Percentiles rank a stretch among this genome's conserved stretches.
phyloP scores from a whole-genome alignment of 106 monocot species.

The Dioscorea dumetorum region DNA sequence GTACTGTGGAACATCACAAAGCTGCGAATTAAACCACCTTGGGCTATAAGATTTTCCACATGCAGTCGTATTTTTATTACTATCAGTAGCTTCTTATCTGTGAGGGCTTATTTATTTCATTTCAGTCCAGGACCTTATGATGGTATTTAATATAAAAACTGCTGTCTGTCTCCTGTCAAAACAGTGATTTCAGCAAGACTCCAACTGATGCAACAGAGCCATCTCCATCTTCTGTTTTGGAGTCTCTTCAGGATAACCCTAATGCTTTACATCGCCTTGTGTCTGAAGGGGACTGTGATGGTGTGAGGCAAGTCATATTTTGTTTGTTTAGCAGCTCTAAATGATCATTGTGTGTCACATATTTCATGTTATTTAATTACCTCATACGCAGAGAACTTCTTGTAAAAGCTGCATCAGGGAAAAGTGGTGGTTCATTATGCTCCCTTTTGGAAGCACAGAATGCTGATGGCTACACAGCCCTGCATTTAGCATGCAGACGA shows the following conservation, averaged over 20 bases:
- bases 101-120: too few relatives aligned
- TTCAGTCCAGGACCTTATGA: too few relatives aligned
- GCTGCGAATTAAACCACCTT: too few relatives aligned
- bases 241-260: conserved; percentile 59
- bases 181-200: conserved; percentile 50
- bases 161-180: conserved; percentile 6
- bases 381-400: conserved; percentile 60
- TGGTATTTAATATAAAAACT: neutral
- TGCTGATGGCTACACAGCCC: conserved; percentile 77
- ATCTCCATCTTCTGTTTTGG: conserved; percentile 72
- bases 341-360: neutral
- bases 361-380: neutral
- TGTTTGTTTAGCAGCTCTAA: neutral
- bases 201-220: conserved; percentile 44
- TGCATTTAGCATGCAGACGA: conserved; percentile 84
- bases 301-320: conserved; percentile 51
- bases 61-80: too few relatives aligned
- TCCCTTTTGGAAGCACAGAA: conserved; percentile 85
- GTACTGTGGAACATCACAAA: too few relatives aligned
- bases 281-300: conserved; percentile 61
- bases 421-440: conserved; percentile 42
- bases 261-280: conserved; percentile 70
- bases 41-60: too few relatives aligned
- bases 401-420: conserved; percentile 50
- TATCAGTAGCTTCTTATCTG: too few relatives aligned